Conservation (phyloP, 2,329 filamentous ascomycete genomes). For the Apiospora kogelbergensis region DNA sequence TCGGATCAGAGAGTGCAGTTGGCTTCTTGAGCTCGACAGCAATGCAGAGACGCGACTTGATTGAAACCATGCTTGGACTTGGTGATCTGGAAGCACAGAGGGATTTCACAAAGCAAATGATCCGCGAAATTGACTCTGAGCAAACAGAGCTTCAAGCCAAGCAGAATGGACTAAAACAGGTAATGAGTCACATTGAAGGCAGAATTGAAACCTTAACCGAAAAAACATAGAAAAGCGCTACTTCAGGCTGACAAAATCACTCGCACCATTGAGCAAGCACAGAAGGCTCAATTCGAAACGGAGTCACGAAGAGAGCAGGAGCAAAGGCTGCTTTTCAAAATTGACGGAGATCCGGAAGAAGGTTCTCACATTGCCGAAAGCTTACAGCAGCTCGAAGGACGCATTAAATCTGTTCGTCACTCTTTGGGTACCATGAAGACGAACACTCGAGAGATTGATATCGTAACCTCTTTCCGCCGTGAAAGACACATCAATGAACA, state of each 20-base stretch:
- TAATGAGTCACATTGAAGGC: neutral
- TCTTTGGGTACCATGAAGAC: neutral
- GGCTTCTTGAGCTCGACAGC: constrained; percentile 31
- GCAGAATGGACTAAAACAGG: neutral
- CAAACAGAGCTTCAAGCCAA: neutral
- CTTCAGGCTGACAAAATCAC: neutral
- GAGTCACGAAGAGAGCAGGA: neutral
- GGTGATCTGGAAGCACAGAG: constrained; percentile 23
- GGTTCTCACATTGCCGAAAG: neutral
- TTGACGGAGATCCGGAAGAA: neutral
- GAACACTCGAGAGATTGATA: neutral
- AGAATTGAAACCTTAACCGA: neutral
- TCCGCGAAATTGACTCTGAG: constrained; percentile 24
- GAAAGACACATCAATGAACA: neutral
- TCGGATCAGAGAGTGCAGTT: constrained; percentile 30
- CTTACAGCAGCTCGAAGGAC: neutral
- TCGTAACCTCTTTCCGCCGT: neutral
- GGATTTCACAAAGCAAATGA: constrained; percentile 20
- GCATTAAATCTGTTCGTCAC: neutral
- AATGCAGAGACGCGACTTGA: constrained; percentile 28
- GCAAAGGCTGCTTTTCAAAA: neutral
- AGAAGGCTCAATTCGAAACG: neutral
- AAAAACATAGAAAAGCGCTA: neutral
- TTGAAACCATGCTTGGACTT: constrained; percentile 29
- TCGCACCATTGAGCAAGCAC: neutral